Conservation (phyloP, 495 filamentous ascomycete species). For the Delitschia confertaspora region DNA sequence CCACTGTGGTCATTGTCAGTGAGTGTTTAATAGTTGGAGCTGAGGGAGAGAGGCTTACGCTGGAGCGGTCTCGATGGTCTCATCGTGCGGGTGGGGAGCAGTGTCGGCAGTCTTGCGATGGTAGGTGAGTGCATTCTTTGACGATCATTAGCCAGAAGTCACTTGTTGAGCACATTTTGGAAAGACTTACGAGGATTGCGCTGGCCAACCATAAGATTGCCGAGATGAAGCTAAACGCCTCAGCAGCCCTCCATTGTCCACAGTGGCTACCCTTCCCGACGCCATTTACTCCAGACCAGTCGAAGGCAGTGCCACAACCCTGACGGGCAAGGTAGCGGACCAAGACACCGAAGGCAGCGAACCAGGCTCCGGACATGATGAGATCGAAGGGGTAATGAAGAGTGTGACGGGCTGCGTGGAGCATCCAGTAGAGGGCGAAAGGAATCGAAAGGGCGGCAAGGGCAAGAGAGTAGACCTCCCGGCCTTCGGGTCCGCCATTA, state of each 20-base stretch:
- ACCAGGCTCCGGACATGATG: slow-evolving; percentile 22
- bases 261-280: slow-evolving; percentile 37
- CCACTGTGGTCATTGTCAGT: too few species aligned
- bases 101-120: too few species aligned
- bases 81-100: too few species aligned
- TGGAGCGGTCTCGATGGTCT: too few species aligned
- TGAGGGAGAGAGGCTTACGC: too few species aligned
- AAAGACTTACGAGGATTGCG: slow-evolving; percentile 37
- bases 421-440: slow-evolving; percentile 45
- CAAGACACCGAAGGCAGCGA: slow-evolving; percentile 22
- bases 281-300: slow-evolving; percentile 38
- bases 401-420: slow-evolving; percentile 43
- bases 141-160: too few species aligned
- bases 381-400: slow-evolving; percentile 31
- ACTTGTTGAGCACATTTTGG: neutral
- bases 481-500: slow-evolving; percentile 40
- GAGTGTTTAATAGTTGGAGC: too few species aligned
- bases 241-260: slow-evolving; percentile 54
- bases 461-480: slow-evolving; percentile 54
- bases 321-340: neutral
- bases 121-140: too few species aligned
- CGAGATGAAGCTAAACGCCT: slow-evolving; percentile 61
- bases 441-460: slow-evolving; percentile 49
- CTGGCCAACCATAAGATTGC: slow-evolving; percentile 58
- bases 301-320: slow-evolving; percentile 47